These are phyloP conservation scores for Ensete glaucum DNA, from an alignment of 176 grass and related monocot genomes.

Conservation along the genomic window DNA sequence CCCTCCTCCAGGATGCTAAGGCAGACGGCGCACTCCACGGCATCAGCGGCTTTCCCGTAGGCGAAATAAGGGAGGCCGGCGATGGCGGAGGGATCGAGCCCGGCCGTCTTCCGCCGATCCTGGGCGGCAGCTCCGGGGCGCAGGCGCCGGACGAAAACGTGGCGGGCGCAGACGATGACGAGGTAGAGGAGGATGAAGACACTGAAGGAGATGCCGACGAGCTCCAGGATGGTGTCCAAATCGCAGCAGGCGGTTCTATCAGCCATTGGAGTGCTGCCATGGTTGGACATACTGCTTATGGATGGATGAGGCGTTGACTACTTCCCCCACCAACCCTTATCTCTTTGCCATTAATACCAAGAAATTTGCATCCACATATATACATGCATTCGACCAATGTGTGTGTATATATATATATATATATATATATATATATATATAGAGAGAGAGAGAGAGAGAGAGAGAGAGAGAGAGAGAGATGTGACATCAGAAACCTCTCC, in stretches of 20 bases:
- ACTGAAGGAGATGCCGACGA: conserved; percentile 29
- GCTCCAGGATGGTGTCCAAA: conserved; percentile 26
- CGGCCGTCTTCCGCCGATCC: conserved; percentile 10
- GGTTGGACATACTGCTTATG: conserved; percentile 24
- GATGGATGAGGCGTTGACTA: neutral
- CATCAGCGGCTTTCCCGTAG: conserved; percentile 1
- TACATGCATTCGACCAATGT: no score
- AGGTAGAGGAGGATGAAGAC: neutral
- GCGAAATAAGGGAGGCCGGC: conserved; percentile 43
- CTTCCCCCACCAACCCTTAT: no score
- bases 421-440: no score
- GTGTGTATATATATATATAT: no score
- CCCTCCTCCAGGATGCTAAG: neutral
- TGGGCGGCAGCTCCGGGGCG: no score
- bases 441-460: no score
- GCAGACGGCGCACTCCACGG: neutral
- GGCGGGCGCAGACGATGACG: conserved; percentile 1
- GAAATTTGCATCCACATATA: no score
- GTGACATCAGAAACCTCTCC: neutral
- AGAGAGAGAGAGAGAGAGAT: no score
- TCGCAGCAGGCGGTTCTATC: conserved; percentile 22
- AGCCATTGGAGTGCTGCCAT: neutral
- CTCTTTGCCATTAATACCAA: no score
- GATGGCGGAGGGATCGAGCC: conserved; percentile 51
- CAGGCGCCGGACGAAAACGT: neutral